Base-by-base conservation (phyloP, 257 asterid species). In the Rauvolfia tetraphylla region DNA sequence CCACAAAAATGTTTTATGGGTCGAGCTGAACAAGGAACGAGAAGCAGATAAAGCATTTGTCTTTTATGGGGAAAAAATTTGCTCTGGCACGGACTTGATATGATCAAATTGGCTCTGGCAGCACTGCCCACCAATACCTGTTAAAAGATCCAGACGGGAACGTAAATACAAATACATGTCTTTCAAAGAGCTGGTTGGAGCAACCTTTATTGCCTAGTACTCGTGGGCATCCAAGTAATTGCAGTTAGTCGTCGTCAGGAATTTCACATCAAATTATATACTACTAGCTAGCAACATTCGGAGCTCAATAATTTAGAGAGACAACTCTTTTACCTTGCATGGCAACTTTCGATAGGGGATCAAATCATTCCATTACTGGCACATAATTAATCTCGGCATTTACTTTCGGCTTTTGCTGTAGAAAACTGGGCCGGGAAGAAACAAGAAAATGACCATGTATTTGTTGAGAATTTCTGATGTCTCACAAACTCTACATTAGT, bases 101-200 rank as follows among this genome's bases (percentile, higher is more conserved):
- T 25, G 29, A 56, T 67, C 20, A 67, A 36, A 66, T 66, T 38
- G 71, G 51, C 14, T 9, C 2, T 22, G 71, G 7, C 38, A 27
- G 68, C 48, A 17, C 22, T 27, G 39, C 4, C n/a, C 48, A 20
- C 72, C 49, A 38, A 22, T 38, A 22, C 25, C 33, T 22, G 20
- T 8, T 10, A 66, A 10, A 66, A 67, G 72, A 22, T 67, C n/a
- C 3, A 20, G 72, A 67, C 72, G 51, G 22, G 49, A 67, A 67
- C 10, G 41, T 67, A 20, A 39, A 67, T 67, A 67, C 72, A 67
- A 67, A 38, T 67, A 22, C 51, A 38, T 67, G 20, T 67, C 51
- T 67, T 36, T 67, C 72, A 67, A 67, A 67, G 72, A 67, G 33
- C 72, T 67, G 51, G 72, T 67, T 65, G 59, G 11, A 38, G 72